A percentile compares a stretch with the other conserved stretches of the same genome.
These are phyloP conservation scores for Rhodotorula mucilaginosa DNA, from an alignment of 1,284 basidiomycete genomes.

Conservation along the genomic window DNA sequence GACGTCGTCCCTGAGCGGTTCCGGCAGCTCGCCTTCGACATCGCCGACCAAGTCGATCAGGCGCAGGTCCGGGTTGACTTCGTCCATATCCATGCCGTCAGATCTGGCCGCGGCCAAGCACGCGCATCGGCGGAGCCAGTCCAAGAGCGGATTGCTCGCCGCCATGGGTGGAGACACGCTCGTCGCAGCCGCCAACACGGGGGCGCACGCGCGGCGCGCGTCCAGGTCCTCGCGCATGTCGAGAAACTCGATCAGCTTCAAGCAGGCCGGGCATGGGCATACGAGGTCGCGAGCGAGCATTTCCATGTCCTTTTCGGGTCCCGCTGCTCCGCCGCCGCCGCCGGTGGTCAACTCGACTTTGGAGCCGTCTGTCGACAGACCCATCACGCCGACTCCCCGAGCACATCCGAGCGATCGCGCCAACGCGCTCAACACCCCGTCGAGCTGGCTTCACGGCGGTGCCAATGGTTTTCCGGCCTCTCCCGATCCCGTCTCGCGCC, in stretches of 20 bases:
- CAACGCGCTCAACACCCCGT: conserved; percentile 10
- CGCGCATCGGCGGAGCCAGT: conserved; percentile 32
- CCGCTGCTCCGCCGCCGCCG: neutral
- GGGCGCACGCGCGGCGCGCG: conserved; percentile 15
- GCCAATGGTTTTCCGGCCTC: neutral
- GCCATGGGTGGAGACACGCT: conserved; percentile 12
- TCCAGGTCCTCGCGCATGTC: conserved; percentile 24
- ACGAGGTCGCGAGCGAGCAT: conserved; percentile 36
- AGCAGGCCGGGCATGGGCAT: conserved; percentile 32
- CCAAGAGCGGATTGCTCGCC: conserved; percentile 29
- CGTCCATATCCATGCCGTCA: conserved; percentile 19
- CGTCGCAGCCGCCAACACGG: neutral
- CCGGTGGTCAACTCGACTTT: neutral
- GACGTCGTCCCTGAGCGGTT: conserved; percentile 8
- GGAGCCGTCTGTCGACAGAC: neutral
- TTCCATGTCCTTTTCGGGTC: conserved; percentile 38
- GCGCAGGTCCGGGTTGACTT: conserved; percentile 12
- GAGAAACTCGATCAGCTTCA: conserved; percentile 30
- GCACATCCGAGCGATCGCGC: neutral
- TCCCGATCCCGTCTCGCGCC: neutral
- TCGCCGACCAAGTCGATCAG: conserved; percentile 11
- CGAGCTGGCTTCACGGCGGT: conserved; percentile 18
- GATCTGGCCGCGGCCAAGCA: conserved; percentile 18
- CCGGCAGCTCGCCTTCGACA: conserved; percentile 1
- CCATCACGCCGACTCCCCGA: conserved; percentile 3